Evolutionary conservation across 345 rosid species (phyloP).

Genomic region (Acer negundo): DNA sequence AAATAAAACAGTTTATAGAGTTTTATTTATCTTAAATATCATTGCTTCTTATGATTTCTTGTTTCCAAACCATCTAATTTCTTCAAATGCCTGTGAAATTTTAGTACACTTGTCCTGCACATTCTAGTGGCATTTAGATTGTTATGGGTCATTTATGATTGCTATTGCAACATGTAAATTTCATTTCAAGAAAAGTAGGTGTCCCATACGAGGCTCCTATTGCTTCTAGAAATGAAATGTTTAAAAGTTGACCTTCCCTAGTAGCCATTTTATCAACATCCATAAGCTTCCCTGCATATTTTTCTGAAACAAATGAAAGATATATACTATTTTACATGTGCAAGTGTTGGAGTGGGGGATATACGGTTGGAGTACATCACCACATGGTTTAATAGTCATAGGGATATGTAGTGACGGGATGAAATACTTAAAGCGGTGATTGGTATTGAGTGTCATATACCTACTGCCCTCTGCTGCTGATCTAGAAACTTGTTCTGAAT

Average conservation of each 20-base stretch:
- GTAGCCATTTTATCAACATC: no score
- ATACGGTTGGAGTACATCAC: neutral
- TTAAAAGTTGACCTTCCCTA: no score
- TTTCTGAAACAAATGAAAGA: neutral
- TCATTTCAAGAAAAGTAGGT: neutral
- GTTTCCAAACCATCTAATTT: neutral
- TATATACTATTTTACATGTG: neutral
- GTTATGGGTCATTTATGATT: neutral
- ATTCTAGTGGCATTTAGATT: neutral
- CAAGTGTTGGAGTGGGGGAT: neutral
- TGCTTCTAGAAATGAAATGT: neutral
- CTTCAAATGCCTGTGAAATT: neutral
- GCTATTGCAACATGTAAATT: neutral
- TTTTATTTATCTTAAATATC: no score
- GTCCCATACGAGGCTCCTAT: neutral
- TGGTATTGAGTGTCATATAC: neutral
- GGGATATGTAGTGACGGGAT: neutral
- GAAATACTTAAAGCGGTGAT: neutral
- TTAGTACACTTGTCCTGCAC: neutral
- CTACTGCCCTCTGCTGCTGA: neutral
- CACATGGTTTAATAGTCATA: neutral
- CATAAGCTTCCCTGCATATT: neutral
- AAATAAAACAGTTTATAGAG: neutral
- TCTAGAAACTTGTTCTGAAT: neutral
- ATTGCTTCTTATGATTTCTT: neutral